A percentile compares a stretch with the other conserved stretches of the same genome.
Conservation (phyloP, 345 rosid genomes). For the Brassica carinata region DNA sequence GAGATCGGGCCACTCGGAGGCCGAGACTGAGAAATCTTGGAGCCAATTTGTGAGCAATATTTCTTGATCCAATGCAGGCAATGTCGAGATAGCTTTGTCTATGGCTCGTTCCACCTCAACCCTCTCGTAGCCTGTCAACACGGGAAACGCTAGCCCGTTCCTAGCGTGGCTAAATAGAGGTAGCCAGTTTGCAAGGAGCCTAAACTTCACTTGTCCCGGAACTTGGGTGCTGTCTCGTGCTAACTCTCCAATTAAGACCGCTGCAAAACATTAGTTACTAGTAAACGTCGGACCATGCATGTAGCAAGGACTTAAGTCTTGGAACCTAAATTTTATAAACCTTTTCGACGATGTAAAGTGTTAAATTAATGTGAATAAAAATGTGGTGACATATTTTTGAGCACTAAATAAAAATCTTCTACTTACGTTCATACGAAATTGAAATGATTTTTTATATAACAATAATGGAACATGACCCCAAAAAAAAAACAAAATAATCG, state of each 20-base stretch:
- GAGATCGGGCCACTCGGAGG: conserved; percentile 85
- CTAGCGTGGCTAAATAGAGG: conserved; percentile 67
- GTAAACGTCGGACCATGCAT: background rate
- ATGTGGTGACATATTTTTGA: background rate
- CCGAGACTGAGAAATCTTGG: conserved; percentile 58
- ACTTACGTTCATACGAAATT: too few species aligned
- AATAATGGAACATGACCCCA: too few species aligned
- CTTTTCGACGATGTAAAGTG: background rate
- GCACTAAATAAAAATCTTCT: too few species aligned
- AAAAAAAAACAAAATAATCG: too few species aligned
- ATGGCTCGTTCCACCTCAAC: conserved; percentile 64
- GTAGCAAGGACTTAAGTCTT: background rate
- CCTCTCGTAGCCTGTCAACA: conserved; percentile 60
- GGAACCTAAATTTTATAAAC: background rate
- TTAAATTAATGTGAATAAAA: background rate
- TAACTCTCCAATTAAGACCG: conserved; percentile 56
- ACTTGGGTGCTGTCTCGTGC: conserved; percentile 39
- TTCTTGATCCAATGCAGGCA: conserved; percentile 67
- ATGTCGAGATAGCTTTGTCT: conserved; percentile 55
- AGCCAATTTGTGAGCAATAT: conserved; percentile 70
- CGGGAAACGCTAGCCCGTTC: conserved; percentile 61
- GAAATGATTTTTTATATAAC: too few species aligned
- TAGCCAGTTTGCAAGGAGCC: conserved; percentile 63
- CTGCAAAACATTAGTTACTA: conserved; percentile 41
- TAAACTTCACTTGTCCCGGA: conserved; percentile 60